These are phyloP conservation scores for Coemansia sp. DNA, from an alignment of 192 early-diverging fungal genomes.

Conservation along the genomic window DNA sequence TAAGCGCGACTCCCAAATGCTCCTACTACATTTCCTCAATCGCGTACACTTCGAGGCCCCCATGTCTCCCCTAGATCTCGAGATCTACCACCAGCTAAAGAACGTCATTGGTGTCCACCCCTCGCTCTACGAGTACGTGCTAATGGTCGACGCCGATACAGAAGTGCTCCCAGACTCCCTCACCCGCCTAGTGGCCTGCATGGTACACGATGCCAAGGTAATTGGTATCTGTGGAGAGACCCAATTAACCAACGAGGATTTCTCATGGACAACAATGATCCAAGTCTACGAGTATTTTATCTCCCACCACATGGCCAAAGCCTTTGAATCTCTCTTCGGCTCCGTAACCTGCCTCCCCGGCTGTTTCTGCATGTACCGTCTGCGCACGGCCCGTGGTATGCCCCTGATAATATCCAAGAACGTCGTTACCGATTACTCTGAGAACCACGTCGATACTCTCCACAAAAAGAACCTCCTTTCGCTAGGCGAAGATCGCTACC, in stretches of 20 bases:
- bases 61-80: constrained; percentile 95
- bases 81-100: constrained; percentile 99
- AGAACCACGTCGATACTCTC: constrained; percentile 93
- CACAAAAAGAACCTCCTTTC: constrained; percentile 99
- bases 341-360: constrained; percentile 97
- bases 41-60: constrained; percentile 90
- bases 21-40: constrained; percentile 96
- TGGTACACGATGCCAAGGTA: constrained; percentile 90
- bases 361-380: constrained; percentile 99
- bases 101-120: constrained; percentile 99
- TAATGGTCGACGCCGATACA: constrained; percentile 99
- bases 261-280: constrained; percentile 97
- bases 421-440: constrained; percentile 88
- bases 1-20: constrained; percentile 98
- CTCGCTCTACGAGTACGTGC: constrained; percentile 95
- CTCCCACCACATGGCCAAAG: constrained; percentile 94
- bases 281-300: constrained; percentile 99
- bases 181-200: constrained; percentile 92
- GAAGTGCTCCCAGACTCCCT: constrained; percentile 89
- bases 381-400: constrained; percentile 84
- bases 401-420: constrained; percentile 85
- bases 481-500: constrained; percentile 99
- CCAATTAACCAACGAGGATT: constrained; percentile 87
- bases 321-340: constrained; percentile 97
- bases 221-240: constrained; percentile 98